phyloP scores from a whole-genome alignment of 1,139 yeast species.

The Hyphopichia fennica region DNA sequence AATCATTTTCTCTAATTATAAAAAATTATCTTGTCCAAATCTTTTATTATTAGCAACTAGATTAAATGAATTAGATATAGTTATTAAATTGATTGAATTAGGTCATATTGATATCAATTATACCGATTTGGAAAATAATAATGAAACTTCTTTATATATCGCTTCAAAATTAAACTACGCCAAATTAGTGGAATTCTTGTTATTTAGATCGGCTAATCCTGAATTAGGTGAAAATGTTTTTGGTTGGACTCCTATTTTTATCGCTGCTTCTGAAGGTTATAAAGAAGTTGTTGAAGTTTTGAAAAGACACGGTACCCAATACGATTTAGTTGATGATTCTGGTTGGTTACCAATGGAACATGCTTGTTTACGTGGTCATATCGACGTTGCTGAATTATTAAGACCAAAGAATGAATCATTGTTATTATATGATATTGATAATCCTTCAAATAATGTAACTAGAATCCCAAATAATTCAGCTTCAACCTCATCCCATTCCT shows the following conservation, averaged over 20 bases:
- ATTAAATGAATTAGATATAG: conserved; percentile 58
- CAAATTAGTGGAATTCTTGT: conserved; percentile 55
- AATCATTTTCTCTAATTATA: conserved; percentile 44
- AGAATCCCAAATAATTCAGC: conserved; percentile 23
- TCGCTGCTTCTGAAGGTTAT: conserved; percentile 87
- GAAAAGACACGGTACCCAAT: conserved; percentile 53
- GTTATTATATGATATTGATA: conserved; percentile 40
- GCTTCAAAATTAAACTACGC: conserved; percentile 67
- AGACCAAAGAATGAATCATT: conserved; percentile 41
- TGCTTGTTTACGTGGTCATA: conserved; percentile 88
- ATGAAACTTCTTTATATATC: conserved; percentile 80
- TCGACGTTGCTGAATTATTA: conserved; percentile 64
- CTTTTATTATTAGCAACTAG: conserved; percentile 71
- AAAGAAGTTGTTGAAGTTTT: conserved; percentile 56
- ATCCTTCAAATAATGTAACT: conserved; percentile 37
- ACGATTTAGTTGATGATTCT: conserved; percentile 67
- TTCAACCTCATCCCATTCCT: conserved; percentile 9
- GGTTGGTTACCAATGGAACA: conserved; percentile 99
- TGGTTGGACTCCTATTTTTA: conserved; percentile 95
- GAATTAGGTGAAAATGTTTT: conserved; percentile 77
- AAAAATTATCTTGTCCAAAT: conserved; percentile 43
- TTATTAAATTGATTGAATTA: conserved; percentile 53
- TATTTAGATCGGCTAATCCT: conserved; percentile 60
- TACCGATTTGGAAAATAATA: conserved; percentile 55
- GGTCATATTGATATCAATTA: conserved; percentile 67